phyloP scores from a whole-genome alignment of 1,139 yeast species.

The Blastobotrys aristatus region DNA sequence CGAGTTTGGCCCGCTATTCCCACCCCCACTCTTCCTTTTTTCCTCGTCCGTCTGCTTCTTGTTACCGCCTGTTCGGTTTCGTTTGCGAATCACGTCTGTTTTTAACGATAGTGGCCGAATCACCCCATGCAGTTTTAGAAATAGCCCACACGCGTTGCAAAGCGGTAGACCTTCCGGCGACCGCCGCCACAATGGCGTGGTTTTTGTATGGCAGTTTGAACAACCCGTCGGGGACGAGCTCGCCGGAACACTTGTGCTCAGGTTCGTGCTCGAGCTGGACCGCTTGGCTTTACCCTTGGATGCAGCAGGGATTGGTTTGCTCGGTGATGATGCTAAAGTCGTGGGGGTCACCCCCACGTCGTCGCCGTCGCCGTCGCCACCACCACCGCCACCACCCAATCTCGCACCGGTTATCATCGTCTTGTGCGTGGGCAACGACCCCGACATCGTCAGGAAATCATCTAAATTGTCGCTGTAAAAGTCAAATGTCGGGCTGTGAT shows the following conservation, averaged over 20 bases:
- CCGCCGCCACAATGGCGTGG: constrained; percentile 94
- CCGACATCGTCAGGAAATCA: neutral
- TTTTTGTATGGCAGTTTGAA: constrained; percentile 86
- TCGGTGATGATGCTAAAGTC: too few relatives aligned
- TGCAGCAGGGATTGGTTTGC: neutral
- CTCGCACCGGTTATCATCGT: too few relatives aligned
- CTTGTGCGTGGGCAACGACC: neutral
- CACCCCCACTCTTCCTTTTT: neutral
- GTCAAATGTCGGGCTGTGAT: neutral
- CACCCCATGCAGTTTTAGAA: constrained; percentile 86
- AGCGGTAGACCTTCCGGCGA: constrained; percentile 89
- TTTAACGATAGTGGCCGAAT: constrained; percentile 86
- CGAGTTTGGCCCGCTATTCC: neutral
- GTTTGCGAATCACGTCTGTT: constrained; percentile 86
- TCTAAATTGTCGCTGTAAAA: neutral
- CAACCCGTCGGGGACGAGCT: constrained; percentile 40
- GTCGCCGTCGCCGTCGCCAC: neutral
- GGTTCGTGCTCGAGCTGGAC: too few relatives aligned
- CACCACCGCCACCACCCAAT: neutral
- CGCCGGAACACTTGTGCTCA: constrained; percentile 10
- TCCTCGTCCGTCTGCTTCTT: constrained; percentile 1
- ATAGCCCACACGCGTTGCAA: constrained; percentile 94
- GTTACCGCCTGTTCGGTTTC: constrained; percentile 37
- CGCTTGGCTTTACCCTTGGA: too few relatives aligned
- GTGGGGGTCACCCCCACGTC: neutral